Evolutionary conservation across 2,329 filamentous ascomycete genomes (phyloP), one percentile per base, ranked within the genome.

Genomic region (Dothidotthia symphoricarpi): DNA sequence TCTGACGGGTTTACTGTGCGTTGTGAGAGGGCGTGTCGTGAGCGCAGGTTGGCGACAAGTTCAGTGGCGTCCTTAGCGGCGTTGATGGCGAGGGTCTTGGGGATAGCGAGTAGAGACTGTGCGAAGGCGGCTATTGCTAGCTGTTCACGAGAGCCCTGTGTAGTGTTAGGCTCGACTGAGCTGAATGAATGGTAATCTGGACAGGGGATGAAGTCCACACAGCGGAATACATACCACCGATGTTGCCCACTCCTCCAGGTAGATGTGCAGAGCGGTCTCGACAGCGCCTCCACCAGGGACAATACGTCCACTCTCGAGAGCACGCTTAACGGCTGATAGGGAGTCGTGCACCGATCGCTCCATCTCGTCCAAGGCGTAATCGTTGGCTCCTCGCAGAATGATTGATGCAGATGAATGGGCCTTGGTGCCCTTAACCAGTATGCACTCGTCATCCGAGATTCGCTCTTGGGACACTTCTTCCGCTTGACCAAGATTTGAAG

Each of bases 251-350:
- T 98, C 93, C 74, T 98, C 93, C 24, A 98, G 81, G 73, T 97
- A 98, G 66, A 98, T 98, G 75, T 97, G 93, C 51, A 98, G 80
- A 32, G 93, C 93, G n/a, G 93, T 97, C 76, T 98, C 93, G 15
- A 96, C 91, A 28, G 93, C 93, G 64, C 91, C 93, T 52, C 93
- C 93, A 52, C 93, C 93, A 12, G 93, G 93, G 26, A 98, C 93
- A 52, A 98, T 94, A 71, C 87, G 90, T 60, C 93, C 93, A 63
- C 88, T 95, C 74, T 98, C 93, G 6, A 98, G 77, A 3, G 93
- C 96, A 56, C 93, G 83, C 82, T 98, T 98, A 50, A 98, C 90
- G 31, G 93, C 93, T 53, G 88, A 96, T 31, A 98, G 78, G 11
- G 91, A 95, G 71, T 98, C 93, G 73, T 98, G 93, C 13, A 98